Evolutionary conservation across 352 stramenopile species (phyloP).

Genomic region (Pythium sukuiense): DNA sequence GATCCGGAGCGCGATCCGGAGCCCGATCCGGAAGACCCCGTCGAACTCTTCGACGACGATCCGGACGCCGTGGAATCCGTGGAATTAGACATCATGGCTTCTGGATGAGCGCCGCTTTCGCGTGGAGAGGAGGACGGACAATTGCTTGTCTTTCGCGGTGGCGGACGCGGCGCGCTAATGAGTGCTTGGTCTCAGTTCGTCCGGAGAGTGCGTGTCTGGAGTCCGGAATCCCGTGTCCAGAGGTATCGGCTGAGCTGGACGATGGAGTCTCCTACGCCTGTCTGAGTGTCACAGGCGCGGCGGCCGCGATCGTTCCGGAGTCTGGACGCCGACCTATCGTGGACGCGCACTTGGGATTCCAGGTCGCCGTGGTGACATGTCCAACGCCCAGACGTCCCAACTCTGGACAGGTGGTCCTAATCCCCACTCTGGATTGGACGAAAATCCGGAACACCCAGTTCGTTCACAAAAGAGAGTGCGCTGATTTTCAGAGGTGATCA

Average conservation of each 20-base stretch:
- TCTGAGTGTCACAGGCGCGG: neutral
- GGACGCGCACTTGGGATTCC: no score
- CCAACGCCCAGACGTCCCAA: neutral
- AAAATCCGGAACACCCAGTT: neutral
- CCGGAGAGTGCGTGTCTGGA: neutral
- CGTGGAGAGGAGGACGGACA: no score
- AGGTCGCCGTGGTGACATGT: neutral
- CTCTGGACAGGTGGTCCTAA: neutral
- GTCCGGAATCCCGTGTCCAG: neutral
- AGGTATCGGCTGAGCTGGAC: neutral
- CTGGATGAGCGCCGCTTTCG: no score
- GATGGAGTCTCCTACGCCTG: neutral
- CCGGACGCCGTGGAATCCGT: neutral
- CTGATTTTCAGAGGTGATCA: neutral
- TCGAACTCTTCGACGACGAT: neutral
- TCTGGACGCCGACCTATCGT: no score
- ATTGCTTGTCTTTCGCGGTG: neutral
- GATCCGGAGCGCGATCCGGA: neutral
- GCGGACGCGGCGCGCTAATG: no score
- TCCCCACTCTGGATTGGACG: neutral
- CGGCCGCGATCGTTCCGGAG: no score
- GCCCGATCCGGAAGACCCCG: neutral
- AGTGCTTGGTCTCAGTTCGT: neutral
- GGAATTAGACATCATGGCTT: neutral
- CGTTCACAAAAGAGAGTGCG: neutral